Base-by-base conservation (phyloP, 1,284 basidiomycete species). In the Hemileia vastatrix region DNA sequence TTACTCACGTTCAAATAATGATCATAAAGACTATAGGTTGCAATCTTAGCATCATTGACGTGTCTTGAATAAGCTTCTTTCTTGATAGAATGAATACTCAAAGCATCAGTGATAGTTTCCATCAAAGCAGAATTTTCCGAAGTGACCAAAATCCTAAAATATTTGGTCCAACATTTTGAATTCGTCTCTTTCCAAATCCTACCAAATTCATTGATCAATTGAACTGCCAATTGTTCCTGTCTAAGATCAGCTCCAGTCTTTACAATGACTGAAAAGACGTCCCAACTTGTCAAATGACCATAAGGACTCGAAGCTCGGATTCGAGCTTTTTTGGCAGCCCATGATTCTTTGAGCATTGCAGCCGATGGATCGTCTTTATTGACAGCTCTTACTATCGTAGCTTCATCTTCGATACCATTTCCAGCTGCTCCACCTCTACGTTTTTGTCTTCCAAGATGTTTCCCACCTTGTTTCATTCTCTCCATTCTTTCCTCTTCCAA, bases 31-130 rank as follows among this genome's bases (percentile, higher is more conserved):
- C 87, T 87, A 55, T 93, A 90, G 74, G 90, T 85, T 31, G 87
- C 88, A 24, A 94, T 78, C 56, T 83, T 82, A 27, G 89, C 89
- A 67, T 84, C 83, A 1, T 88, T 84, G 18, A 93, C 78, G 64
- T 90, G 81, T 64, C 90, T 82, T 2, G 91, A 90, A 76, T 98
- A 98, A 73, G 96, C 92, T 3, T 91, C 88, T 78, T 98, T 98
- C 81, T 98, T 98, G 77, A 98, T 95, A 11, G 93, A 97, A 76
- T 98, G 94, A 69, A 98, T 90, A 13, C 92, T 96, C 1, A 98
- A 90, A 0, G 94, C 89, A 70, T 98, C 94, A 4, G 89, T 94
- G 63, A 75, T 70, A 3, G 73, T 75, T 66, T 75, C 73, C n/a
- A 94, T 89, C 57, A 98, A 77, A 9, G 93, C 94, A 19, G 92